phyloP scores from a whole-genome alignment of 2,329 filamentous ascomycete genomes.

The Aureobasidium musti region DNA sequence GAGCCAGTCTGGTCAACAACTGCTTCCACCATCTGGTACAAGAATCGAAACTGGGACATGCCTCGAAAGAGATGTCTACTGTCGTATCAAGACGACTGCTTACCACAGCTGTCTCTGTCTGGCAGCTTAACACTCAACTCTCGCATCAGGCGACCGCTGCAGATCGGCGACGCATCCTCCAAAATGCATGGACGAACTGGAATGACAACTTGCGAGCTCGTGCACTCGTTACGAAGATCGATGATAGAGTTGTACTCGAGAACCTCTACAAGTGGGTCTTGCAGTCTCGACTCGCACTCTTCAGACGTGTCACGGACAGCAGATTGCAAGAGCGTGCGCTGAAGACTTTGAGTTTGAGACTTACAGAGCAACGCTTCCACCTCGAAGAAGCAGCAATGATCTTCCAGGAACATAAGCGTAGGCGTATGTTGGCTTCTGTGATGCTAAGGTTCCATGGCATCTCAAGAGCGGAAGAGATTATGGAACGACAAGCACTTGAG shows the following conservation, averaged over 20 bases:
- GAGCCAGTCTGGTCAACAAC: neutral
- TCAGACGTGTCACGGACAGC: constrained; percentile 42
- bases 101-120: constrained; percentile 51
- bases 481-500: constrained; percentile 45
- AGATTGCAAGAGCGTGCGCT: constrained; percentile 34
- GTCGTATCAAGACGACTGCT: constrained; percentile 34
- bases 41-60: constrained; percentile 12
- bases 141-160: constrained; percentile 51
- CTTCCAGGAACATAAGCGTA: constrained; percentile 37
- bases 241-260: constrained; percentile 59
- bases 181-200: constrained; percentile 62
- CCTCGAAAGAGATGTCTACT: neutral
- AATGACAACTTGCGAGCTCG: constrained; percentile 61
- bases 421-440: constrained; percentile 35
- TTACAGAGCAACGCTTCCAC: constrained; percentile 30
- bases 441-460: constrained; percentile 39
- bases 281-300: constrained; percentile 48
- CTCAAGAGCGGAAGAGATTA: constrained; percentile 40
- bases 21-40: constrained; percentile 10
- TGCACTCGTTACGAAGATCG: constrained; percentile 55
- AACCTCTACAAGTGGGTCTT: constrained; percentile 64
- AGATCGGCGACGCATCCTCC: constrained; percentile 56
- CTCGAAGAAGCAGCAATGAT: constrained; percentile 29
- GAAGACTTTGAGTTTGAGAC: constrained; percentile 28
- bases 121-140: constrained; percentile 48